These are phyloP conservation scores for Nothophoma quercina DNA, from an alignment of 2,329 filamentous ascomycete genomes.

Conservation along the genomic window DNA sequence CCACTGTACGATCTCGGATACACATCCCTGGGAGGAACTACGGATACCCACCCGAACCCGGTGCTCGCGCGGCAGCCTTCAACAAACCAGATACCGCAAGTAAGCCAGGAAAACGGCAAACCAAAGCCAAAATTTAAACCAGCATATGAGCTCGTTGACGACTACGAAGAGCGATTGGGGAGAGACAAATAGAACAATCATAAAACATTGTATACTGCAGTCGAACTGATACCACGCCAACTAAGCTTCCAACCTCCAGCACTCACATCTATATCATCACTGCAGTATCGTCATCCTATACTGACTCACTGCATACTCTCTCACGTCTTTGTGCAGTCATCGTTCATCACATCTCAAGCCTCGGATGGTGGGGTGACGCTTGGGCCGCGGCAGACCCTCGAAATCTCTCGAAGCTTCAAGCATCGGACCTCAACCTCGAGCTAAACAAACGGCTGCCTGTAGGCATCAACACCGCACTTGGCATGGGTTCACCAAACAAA, in stretches of 20 bases:
- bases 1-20: constrained; percentile 86
- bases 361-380: constrained; percentile 18
- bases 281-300: too few species aligned
- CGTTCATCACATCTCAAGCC: not conserved
- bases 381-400: constrained; percentile 4
- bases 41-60: constrained; percentile 90
- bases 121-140: constrained; percentile 44
- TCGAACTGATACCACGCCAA: too few species aligned
- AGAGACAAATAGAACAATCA: constrained; percentile 34
- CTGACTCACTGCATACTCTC: too few species aligned
- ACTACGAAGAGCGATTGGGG: constrained; percentile 51
- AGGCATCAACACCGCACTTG: not conserved
- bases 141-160: constrained; percentile 51
- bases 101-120: constrained; percentile 21
- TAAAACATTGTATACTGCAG: not conserved
- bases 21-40: constrained; percentile 88
- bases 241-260: too few species aligned
- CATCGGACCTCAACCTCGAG: not conserved
- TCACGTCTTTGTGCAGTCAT: too few species aligned
- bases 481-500: not conserved
- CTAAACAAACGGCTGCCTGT: not conserved
- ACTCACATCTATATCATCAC: too few species aligned
- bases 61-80: constrained; percentile 51
- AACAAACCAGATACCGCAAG: constrained; percentile 25
- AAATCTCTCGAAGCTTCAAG: constrained; percentile 20